Evolutionary conservation across 345 rosid genomes (phyloP), one percentile per base, ranked within the genome.

Genomic region (Cardamine resedifolia): DNA sequence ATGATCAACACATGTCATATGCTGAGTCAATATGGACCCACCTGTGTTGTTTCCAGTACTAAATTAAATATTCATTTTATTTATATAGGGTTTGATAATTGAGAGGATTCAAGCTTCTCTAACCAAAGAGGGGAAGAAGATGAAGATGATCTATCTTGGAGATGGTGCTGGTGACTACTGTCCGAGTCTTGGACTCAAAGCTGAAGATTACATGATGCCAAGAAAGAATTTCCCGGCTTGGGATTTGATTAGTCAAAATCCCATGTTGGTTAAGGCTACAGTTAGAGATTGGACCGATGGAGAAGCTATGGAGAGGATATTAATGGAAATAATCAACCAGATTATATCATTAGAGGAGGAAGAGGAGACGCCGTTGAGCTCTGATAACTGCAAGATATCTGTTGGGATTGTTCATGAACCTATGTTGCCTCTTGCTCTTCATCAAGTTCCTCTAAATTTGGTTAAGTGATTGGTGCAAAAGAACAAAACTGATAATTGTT

Each of bases 111-210:
- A 84, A 77, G 84, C 85, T 52, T 82, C 88, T 10, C 1, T 82
- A 0, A 6, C 78, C 0, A 73, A 82, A 10, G 86, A 87, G 31
- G 93, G 73, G 10, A 80, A 77, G 24, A 81, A 77, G 31, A 83
- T 53, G 58, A 82, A 72, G 59, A 71, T 94, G 47, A 80, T 91
- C 1, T 94, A 94, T 73, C 86, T 89, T 26, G 98, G 98, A n/a
- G 96, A 94, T 76, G 98, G 98, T 3, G 70, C 38, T 7, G 91
- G 88, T 3, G 98, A 94, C 58, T 94, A 84, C 67, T 94, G 98
- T 70, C 95, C 97, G 1, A 82, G 81, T 73, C 78, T 91, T 75
- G 84, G 68, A 85, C 91, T 94, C 9, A 64, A 38, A 26, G 72
- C 84, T 21, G 55, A 66, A 24, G 97, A 89, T 68, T 71, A 50